These are phyloP conservation scores for Vitis rupestris DNA, from an alignment of 164 flowering plant species.

Conservation along the genomic window DNA sequence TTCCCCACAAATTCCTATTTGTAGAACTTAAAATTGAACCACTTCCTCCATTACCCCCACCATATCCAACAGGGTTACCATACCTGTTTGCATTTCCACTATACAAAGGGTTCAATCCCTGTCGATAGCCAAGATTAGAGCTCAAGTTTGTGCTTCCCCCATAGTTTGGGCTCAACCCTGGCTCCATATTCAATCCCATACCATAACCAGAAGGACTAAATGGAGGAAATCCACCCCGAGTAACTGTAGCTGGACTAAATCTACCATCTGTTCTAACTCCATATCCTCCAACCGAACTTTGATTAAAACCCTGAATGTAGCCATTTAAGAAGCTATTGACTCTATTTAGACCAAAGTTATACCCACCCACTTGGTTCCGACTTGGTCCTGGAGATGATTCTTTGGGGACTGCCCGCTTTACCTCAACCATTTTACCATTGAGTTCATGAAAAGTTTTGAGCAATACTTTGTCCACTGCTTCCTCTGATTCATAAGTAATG, in stretches of 20 bases:
- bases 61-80: conserved; percentile 40
- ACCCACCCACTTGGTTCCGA: conserved; percentile 49
- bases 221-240: conserved; percentile 62
- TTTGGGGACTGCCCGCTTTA: conserved; percentile 86
- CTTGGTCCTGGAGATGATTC: conserved; percentile 73
- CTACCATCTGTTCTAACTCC: conserved; percentile 74
- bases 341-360: conserved; percentile 52
- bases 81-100: conserved; percentile 46
- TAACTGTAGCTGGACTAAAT: conserved; percentile 58
- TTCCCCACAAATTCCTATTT: conserved; percentile 64
- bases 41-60: conserved; percentile 44
- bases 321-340: conserved; percentile 58
- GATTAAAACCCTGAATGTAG: conserved; percentile 57
- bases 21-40: conserved; percentile 41
- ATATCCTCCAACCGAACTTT: conserved; percentile 49
- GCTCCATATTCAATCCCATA: conserved; percentile 55
- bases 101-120: conserved; percentile 47
- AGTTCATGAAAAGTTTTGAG: conserved; percentile 80
- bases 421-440: conserved; percentile 91
- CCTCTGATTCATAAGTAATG: conserved; percentile 87
- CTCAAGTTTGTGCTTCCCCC: conserved; percentile 39
- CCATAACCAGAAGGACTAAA: conserved; percentile 51
- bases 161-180: conserved; percentile 49
- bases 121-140: conserved; percentile 48
- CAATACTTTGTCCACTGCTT: conserved; percentile 76